phyloP scores from a whole-genome alignment of 371 early-diverging fungal genomes.

The Zychaea mexicana region DNA sequence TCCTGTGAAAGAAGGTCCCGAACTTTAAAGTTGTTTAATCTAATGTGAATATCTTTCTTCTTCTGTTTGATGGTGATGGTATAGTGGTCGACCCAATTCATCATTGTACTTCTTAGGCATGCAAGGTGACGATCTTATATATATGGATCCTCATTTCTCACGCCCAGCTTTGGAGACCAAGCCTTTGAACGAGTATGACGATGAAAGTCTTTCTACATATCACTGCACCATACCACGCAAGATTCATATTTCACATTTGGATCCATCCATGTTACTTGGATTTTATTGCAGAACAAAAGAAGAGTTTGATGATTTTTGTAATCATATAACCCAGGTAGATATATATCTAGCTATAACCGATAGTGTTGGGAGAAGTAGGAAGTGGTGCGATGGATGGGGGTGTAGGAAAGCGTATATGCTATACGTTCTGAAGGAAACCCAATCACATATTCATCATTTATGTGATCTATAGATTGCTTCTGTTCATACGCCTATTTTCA shows the following conservation, averaged over 20 bases:
- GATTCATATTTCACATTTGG: constrained; percentile 74
- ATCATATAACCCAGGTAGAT: constrained; percentile 52
- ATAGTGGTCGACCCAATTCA: constrained; percentile 89
- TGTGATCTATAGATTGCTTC: constrained; percentile 35
- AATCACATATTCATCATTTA: background rate
- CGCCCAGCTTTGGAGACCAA: constrained; percentile 70
- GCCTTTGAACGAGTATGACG: constrained; percentile 47
- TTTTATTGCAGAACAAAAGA: constrained; percentile 75
- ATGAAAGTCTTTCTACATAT: constrained; percentile 77
- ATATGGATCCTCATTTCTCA: constrained; percentile 93
- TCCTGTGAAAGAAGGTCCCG: too few relatives aligned
- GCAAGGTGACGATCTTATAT: constrained; percentile 82
- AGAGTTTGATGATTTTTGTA: constrained; percentile 72
- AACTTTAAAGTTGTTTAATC: too few relatives aligned
- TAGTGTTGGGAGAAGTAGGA: too few relatives aligned
- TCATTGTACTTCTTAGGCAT: constrained; percentile 92
- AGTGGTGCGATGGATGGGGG: too few relatives aligned
- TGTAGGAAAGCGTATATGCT: background rate
- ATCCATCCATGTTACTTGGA: constrained; percentile 93
- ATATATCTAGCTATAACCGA: too few relatives aligned
- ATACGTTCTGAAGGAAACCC: background rate
- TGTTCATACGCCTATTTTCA: constrained; percentile 62
- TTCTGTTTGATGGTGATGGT: too few relatives aligned
- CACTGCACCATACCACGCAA: constrained; percentile 80
- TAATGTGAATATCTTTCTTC: too few relatives aligned